Base-by-base conservation (phyloP, 768 basidiomycete species). In the Dacryopinax primogenitus region DNA sequence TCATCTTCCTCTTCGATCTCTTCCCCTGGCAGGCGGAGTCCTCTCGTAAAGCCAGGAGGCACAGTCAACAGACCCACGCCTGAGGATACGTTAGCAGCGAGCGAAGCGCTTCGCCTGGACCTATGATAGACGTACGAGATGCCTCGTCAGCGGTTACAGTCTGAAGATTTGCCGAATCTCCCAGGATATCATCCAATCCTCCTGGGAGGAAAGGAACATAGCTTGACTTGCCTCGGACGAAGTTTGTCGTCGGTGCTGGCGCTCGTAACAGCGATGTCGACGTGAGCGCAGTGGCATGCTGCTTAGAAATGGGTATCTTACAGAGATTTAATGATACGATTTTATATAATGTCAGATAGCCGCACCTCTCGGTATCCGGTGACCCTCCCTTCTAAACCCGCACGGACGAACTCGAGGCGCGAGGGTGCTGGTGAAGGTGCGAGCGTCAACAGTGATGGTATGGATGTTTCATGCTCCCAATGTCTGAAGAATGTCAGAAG, bases 201-300 rank as follows among this genome's bases (percentile, higher is more conserved):
- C 96, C 96, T 4, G 96, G 96, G 77, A 86, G 83, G 75, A 98
- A 98, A 0, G 96, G 96, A 9, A 94, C 84, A 75, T 94, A 84
- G 45, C 88, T 88, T 23, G 92, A 88, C 75, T 95, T 96, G 47
- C 96, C 96, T 65, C 94, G 80, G 21, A 98, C 93, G 74, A 98
- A 98, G 64, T 83, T 86, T 64, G 83, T 81, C 65, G 80, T 81
- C 0, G 87, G 82, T 15, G 85, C 91, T 7, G 93, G 94, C 1
- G 90, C 88, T 62, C 95, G 84, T 67, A 87, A 83, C 66, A 94
- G 75, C 32, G 90, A 90, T 1, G 90, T 92, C 12, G 93, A 96
- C 1, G 86, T 90, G 2, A 90, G 78, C 18, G 90, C 89, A 16
- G 85, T 86, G 18, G 73, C 71, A 35, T 82, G 73, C n/a, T 80